Conservation (phyloP, 768 basidiomycete species). For the Cystobasidium ongulense region DNA sequence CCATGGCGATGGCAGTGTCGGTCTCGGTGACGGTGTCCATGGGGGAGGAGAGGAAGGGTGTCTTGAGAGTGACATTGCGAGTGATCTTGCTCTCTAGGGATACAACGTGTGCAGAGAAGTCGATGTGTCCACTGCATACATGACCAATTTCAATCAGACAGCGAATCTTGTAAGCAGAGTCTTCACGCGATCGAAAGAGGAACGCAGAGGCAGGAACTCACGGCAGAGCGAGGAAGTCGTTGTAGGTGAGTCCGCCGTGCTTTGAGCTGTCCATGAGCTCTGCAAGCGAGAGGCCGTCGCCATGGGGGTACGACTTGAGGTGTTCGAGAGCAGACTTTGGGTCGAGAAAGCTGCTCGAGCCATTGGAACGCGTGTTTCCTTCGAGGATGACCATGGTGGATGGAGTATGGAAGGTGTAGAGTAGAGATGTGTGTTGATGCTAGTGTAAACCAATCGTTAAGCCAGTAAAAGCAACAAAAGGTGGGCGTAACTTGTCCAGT, state of each 20-base stretch:
- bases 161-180: neutral
- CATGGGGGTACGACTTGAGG: conserved; percentile 60
- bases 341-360: conserved; percentile 52
- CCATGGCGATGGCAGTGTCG: conserved; percentile 86
- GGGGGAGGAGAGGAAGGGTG: conserved; percentile 92
- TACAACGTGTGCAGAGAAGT: conserved; percentile 76
- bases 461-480: neutral
- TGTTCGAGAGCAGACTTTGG: conserved; percentile 65
- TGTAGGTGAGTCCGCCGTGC: conserved; percentile 92
- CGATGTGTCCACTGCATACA: conserved; percentile 70
- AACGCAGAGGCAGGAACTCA: neutral
- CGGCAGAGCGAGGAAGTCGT: conserved; percentile 72
- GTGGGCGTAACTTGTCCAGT: neutral
- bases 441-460: neutral
- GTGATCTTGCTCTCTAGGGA: conserved; percentile 77
- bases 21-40: conserved; percentile 99
- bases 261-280: conserved; percentile 81
- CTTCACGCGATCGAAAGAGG: neutral
- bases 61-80: conserved; percentile 79
- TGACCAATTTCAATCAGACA: neutral
- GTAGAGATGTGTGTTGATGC: neutral
- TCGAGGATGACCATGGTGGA: conserved; percentile 26
- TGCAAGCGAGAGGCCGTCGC: conserved; percentile 72
- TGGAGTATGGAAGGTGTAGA: neutral
- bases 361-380: neutral